Percentiles rank a stretch among this genome's conserved stretches.
Conservation (phyloP, 495 filamentous ascomycete species). For the Annulohypoxylon maeteangense region DNA sequence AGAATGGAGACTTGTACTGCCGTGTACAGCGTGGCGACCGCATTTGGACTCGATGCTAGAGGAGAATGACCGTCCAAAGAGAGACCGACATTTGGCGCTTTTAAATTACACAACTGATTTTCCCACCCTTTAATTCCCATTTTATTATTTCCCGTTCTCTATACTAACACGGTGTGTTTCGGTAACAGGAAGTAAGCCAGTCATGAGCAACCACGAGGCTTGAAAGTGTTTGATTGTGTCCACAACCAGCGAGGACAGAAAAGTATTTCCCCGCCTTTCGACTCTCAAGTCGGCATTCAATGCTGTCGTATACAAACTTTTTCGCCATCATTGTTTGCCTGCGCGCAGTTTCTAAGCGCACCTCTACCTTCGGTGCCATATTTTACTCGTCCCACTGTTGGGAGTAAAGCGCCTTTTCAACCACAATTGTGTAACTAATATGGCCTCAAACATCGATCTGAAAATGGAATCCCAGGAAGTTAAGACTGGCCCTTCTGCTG, state of each 20-base stretch:
- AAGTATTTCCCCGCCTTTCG: slow-evolving; percentile 28
- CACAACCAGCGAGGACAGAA: slow-evolving; percentile 26
- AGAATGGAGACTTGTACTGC: slow-evolving; percentile 29
- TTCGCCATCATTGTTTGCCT: not conserved
- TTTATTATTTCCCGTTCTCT: slow-evolving; percentile 5
- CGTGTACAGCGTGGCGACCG: slow-evolving; percentile 41
- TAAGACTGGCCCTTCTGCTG: slow-evolving; percentile 32
- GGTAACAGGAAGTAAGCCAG: slow-evolving; percentile 31
- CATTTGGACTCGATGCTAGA: slow-evolving; percentile 22
- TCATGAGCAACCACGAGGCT: slow-evolving; percentile 39
- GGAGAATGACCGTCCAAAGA: slow-evolving; percentile 31
- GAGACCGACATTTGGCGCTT: slow-evolving; percentile 34
- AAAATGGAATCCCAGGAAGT: slow-evolving; percentile 37
- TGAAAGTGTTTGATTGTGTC: slow-evolving; percentile 28
- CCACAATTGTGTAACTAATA: not conserved
- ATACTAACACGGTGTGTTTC: slow-evolving; percentile 32
- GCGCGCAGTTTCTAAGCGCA: not conserved
- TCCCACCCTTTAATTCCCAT: slow-evolving; percentile 12
- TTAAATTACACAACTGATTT: slow-evolving; percentile 39
- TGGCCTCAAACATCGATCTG: slow-evolving; percentile 35
- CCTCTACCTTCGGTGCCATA: not conserved
- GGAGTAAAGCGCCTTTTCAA: slow-evolving; percentile 38
- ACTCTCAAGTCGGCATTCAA: slow-evolving; percentile 3
- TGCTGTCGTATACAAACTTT: slow-evolving; percentile 2
- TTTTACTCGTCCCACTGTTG: not conserved